phyloP scores from a whole-genome alignment of 1,284 basidiomycete species.

The Lignosus rhinocerotis region DNA sequence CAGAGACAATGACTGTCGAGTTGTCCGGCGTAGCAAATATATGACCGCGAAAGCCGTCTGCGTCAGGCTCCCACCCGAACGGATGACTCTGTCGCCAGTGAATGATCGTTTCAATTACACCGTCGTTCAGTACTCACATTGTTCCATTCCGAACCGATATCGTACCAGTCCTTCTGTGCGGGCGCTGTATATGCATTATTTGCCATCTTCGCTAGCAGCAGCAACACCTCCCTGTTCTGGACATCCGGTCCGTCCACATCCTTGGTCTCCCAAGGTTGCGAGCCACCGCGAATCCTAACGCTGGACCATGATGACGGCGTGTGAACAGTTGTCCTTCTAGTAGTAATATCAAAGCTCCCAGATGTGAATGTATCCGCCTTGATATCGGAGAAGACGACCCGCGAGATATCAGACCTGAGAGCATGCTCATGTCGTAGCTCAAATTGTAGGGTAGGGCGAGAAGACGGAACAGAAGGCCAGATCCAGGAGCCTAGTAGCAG shows the following conservation, averaged over 20 bases:
- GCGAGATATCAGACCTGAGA: slow-evolving; percentile 27
- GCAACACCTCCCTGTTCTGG: slow-evolving; percentile 75
- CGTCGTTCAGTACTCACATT: slow-evolving; percentile 42
- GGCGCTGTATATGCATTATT: slow-evolving; percentile 72
- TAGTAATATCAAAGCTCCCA: slow-evolving; percentile 2
- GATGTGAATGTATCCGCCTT: neutral
- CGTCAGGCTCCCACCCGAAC: slow-evolving; percentile 91
- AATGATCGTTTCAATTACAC: slow-evolving; percentile 1
- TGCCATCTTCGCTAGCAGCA: slow-evolving; percentile 92
- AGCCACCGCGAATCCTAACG: slow-evolving; percentile 40
- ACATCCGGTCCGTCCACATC: slow-evolving; percentile 68
- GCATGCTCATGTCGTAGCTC: slow-evolving; percentile 68
- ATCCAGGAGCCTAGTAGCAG: slow-evolving; percentile 22
- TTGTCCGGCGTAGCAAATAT: slow-evolving; percentile 88
- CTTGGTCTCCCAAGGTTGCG: slow-evolving; percentile 61
- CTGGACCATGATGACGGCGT: slow-evolving; percentile 46
- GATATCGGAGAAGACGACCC: slow-evolving; percentile 27
- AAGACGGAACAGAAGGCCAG: neutral
- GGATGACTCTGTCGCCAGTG: slow-evolving; percentile 59
- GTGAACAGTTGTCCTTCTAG: slow-evolving; percentile 12
- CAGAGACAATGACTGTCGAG: slow-evolving; percentile 82
- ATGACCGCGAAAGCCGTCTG: slow-evolving; percentile 90
- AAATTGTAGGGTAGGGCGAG: slow-evolving; percentile 42
- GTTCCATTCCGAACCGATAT: slow-evolving; percentile 66
- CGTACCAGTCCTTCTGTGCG: slow-evolving; percentile 74